Evolutionary conservation across 805 yeast genomes (phyloP).

Genomic region (Torulaspora microellipsoides): DNA sequence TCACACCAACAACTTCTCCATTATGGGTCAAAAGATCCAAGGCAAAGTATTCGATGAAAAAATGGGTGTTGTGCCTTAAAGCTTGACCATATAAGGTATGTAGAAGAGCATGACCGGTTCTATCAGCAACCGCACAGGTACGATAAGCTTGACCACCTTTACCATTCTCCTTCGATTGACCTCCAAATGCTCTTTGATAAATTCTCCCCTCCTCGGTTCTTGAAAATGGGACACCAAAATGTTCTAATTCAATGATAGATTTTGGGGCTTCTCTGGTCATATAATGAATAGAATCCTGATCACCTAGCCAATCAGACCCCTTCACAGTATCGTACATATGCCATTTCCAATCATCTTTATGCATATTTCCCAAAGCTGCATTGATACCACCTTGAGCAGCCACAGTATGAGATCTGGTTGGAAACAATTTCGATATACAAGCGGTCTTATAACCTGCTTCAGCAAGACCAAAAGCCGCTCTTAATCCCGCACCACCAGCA

Average conservation of each 20-base stretch:
- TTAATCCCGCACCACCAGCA: conserved; percentile 98
- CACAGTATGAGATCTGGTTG: conserved; percentile 97
- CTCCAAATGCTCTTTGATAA: conserved; percentile 99
- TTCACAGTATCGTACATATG: conserved; percentile 99
- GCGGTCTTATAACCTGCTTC: conserved; percentile 97
- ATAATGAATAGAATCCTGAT: conserved; percentile 98
- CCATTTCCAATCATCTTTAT: conserved; percentile 98
- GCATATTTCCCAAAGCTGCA: conserved; percentile 98
- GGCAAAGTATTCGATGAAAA: conserved; percentile 96
- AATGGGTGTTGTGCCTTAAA: conserved; percentile 92
- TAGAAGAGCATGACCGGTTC: conserved; percentile 96
- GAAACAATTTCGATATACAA: conserved; percentile 93
- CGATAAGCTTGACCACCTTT: conserved; percentile 99
- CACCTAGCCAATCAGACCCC: conserved; percentile 99
- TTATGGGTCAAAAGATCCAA: conserved; percentile 90
- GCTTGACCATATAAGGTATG: conserved; percentile 97
- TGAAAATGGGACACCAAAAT: conserved; percentile 97
- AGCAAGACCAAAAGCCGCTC: conserved; percentile 98
- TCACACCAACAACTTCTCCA: conserved; percentile 94
- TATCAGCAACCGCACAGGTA: conserved; percentile 98
- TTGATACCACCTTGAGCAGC: conserved; percentile 99
- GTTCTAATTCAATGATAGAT: conserved; percentile 93
- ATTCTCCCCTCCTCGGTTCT: conserved; percentile 95
- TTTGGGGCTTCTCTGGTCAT: conserved; percentile 98
- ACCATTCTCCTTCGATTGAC: conserved; percentile 92